These are phyloP conservation scores for Diaporthe vexans DNA, from an alignment of 2,329 filamentous ascomycete species.

Conservation along the genomic window DNA sequence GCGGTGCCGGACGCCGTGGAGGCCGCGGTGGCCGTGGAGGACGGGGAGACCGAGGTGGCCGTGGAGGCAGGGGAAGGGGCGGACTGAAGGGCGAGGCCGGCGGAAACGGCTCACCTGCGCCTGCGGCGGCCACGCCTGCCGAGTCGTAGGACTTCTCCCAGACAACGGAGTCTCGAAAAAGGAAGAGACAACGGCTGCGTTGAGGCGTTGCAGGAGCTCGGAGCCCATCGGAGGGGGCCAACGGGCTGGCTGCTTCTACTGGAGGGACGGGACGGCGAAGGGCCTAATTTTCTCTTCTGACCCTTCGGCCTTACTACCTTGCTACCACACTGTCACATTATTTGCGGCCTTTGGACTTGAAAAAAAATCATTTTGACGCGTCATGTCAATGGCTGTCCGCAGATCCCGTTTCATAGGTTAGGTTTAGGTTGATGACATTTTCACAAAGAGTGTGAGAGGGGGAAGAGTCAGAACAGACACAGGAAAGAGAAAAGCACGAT, in stretches of 20 bases:
- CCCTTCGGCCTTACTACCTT: slow-evolving; percentile 31
- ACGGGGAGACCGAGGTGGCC: slow-evolving; percentile 69
- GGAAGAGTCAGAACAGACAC: not conserved
- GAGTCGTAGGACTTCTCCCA: slow-evolving; percentile 37
- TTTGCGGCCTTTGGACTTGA: slow-evolving; percentile 25
- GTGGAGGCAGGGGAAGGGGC: slow-evolving; percentile 70
- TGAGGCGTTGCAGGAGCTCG: slow-evolving; percentile 27
- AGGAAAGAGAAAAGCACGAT: slow-evolving; percentile 32
- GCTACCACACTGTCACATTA: slow-evolving; percentile 36
- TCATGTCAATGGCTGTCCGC: slow-evolving; percentile 22
- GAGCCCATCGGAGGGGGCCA: not conserved
- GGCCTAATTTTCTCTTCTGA: slow-evolving; percentile 32
- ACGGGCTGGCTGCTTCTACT: slow-evolving; percentile 4
- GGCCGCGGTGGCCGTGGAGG: slow-evolving; percentile 70
- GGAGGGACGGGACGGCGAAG: not conserved
- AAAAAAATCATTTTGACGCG: slow-evolving; percentile 18
- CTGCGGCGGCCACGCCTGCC: slow-evolving; percentile 64
- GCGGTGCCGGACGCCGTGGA: slow-evolving; percentile 67
- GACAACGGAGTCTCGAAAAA: slow-evolving; percentile 5
- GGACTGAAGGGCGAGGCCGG: slow-evolving; percentile 69
- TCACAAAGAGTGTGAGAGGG: slow-evolving; percentile 17
- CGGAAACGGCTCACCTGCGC: slow-evolving; percentile 66
- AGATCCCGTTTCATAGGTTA: slow-evolving; percentile 29
- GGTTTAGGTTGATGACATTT: slow-evolving; percentile 12
- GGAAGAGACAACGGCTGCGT: slow-evolving; percentile 20